Conservation (phyloP, 108 stramenopile species). For the Poteriospumella lacustris region DNA sequence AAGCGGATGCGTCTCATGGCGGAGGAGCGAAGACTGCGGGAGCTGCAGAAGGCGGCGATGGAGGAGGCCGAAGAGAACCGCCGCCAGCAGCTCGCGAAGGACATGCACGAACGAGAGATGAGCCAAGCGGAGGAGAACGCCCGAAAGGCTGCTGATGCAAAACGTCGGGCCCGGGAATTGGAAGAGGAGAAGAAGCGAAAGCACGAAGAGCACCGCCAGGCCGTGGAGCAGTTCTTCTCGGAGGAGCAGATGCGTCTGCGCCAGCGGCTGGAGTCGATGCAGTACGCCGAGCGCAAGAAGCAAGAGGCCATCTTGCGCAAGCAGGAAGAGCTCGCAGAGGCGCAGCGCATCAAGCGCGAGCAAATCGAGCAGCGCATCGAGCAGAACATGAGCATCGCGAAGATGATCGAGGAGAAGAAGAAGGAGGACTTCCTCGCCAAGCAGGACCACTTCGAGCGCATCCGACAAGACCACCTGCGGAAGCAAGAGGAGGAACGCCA, state of each 20-base stretch:
- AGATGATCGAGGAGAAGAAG: conserved; percentile 41
- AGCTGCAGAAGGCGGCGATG: conserved; percentile 38
- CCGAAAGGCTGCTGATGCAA: conserved; percentile 29
- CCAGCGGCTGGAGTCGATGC: conserved; percentile 29
- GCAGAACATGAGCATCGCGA: conserved; percentile 34
- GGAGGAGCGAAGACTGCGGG: conserved; percentile 40
- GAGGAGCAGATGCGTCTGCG: conserved; percentile 35
- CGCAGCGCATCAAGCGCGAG: conserved; percentile 29
- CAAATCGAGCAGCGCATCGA: conserved; percentile 33
- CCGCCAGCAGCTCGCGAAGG: conserved; percentile 20
- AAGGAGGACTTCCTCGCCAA: conserved; percentile 42
- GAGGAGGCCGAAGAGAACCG: conserved; percentile 49
- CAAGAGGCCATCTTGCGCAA: conserved; percentile 28
- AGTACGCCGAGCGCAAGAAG: conserved; percentile 15
- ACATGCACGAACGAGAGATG: conserved; percentile 40
- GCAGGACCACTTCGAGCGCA: conserved; percentile 38
- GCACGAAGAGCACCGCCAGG: conserved; percentile 44
- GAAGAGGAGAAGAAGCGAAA: conserved; percentile 53
- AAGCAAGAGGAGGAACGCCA: conserved; percentile 36
- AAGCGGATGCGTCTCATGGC: conserved; percentile 39
- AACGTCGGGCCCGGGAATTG: conserved; percentile 31
- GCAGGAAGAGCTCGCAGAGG: conserved; percentile 31
- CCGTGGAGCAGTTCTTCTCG: conserved; percentile 44
- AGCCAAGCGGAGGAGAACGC: conserved; percentile 30
- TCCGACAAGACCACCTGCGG: conserved; percentile 27